phyloP scores from a whole-genome alignment of 768 basidiomycete species.

The Tylopilus cervinicoccineus region DNA sequence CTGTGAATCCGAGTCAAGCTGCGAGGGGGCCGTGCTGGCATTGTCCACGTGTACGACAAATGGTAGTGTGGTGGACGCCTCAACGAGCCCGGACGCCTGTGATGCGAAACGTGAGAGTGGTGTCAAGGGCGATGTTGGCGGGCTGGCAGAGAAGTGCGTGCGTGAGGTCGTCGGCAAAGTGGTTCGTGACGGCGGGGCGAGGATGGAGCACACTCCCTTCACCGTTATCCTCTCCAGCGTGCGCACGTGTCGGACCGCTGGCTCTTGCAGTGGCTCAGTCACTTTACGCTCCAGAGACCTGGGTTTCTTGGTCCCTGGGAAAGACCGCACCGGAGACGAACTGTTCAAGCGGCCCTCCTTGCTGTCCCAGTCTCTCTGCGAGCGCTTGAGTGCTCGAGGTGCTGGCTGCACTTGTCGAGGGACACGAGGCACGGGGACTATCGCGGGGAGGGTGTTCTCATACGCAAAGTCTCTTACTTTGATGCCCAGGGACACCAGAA shows the following conservation, averaged over 20 bases:
- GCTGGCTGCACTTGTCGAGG: constrained; percentile 49
- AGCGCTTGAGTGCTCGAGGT: constrained; percentile 36
- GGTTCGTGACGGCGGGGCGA: constrained; percentile 5
- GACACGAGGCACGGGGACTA: constrained; percentile 46
- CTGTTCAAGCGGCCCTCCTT: constrained; percentile 19
- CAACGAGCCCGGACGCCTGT: constrained; percentile 44
- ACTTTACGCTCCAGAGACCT: constrained; percentile 28
- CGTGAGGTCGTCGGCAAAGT: constrained; percentile 5
- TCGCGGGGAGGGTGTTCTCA: constrained; percentile 61
- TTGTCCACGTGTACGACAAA: constrained; percentile 29
- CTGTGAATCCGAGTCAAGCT: constrained; percentile 34
- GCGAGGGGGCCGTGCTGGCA: constrained; percentile 34
- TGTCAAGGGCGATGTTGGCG: constrained; percentile 28
- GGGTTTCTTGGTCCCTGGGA: constrained; percentile 19
- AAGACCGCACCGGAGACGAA: constrained; percentile 5
- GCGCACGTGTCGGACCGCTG: constrained; percentile 12
- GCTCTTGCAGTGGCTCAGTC: constrained; percentile 34
- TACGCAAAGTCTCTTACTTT: constrained; percentile 62
- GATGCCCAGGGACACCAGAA: constrained; percentile 33
- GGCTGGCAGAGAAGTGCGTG: constrained; percentile 16
- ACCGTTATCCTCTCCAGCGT: constrained; percentile 18
- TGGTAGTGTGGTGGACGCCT: constrained; percentile 42
- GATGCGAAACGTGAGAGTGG: constrained; percentile 30
- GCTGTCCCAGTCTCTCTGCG: constrained; percentile 31
- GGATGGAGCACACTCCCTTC: constrained; percentile 14